phyloP scores from a whole-genome alignment of 495 filamentous ascomycete genomes.

The Aspergillus avenaceus region DNA sequence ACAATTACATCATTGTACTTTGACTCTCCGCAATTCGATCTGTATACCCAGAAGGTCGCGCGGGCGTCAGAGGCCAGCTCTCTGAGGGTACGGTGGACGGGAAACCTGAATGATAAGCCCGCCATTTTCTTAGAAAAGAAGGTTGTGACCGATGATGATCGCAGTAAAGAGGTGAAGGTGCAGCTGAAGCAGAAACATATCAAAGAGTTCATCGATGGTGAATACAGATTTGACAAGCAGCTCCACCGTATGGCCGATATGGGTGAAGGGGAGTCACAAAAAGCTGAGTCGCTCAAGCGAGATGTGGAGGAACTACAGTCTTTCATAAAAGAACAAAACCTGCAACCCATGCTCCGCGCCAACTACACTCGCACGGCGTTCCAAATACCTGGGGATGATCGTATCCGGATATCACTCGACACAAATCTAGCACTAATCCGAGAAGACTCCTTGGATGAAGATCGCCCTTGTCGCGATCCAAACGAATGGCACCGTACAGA shows the following conservation, averaged over 20 bases:
- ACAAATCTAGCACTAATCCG: conserved; percentile 89
- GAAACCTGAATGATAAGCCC: conserved; percentile 70
- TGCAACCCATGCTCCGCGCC: conserved; percentile 83
- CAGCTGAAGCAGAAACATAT: conserved; percentile 91
- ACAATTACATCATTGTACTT: conserved; percentile 95
- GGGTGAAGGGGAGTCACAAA: conserved; percentile 56
- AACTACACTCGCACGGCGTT: conserved; percentile 95
- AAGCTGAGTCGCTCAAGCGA: conserved; percentile 53
- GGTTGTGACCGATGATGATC: conserved; percentile 67
- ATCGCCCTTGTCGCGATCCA: conserved; percentile 83
- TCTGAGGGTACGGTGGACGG: conserved; percentile 86
- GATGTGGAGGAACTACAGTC: conserved; percentile 74
- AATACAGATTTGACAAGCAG: conserved; percentile 90
- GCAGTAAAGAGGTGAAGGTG: conserved; percentile 71
- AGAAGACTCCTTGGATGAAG: conserved; percentile 79
- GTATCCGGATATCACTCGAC: conserved; percentile 87
- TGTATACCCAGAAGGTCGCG: conserved; percentile 82
- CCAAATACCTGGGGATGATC: conserved; percentile 90
- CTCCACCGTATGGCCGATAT: conserved; percentile 76
- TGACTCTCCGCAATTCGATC: conserved; percentile 76
- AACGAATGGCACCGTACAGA: conserved; percentile 87
- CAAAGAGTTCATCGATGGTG: conserved; percentile 77
- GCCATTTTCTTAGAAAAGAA: conserved; percentile 88
- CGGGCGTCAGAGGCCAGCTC: conserved; percentile 74
- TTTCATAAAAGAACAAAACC: conserved; percentile 70